Percentiles rank a stretch among this genome's conserved stretches.
phyloP scores from a whole-genome alignment of 345 rosid genomes.

The Bruguiera parviflora region DNA sequence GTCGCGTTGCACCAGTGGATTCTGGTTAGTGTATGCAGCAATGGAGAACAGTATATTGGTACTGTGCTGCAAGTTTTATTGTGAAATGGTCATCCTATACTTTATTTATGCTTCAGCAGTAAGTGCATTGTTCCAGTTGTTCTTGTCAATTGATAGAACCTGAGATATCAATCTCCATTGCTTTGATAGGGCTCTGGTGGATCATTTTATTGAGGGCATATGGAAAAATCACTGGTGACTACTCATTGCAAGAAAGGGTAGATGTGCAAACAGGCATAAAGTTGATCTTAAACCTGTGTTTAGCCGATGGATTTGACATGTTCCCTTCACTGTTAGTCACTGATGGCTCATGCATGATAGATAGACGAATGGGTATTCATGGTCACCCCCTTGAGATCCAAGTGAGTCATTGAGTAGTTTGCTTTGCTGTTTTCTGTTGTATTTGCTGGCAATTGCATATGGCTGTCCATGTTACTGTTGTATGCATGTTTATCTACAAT shows the following conservation, averaged over 20 bases:
- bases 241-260: constrained; percentile 73
- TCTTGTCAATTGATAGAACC: constrained; percentile 5
- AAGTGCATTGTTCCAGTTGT: constrained; percentile 1
- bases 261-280: constrained; percentile 88
- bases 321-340: constrained; percentile 82
- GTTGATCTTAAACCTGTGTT: constrained; percentile 66
- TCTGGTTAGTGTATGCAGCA: constrained; percentile 47
- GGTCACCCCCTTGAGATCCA: constrained; percentile 96
- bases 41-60: constrained; percentile 12
- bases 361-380: constrained; percentile 85
- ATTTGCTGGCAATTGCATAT: too few relatives aligned
- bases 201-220: constrained; percentile 79
- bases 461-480: background rate
- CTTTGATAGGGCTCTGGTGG: constrained; percentile 78
- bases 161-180: background rate
- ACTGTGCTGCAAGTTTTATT: too few relatives aligned
- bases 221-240: constrained; percentile 81
- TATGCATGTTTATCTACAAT: background rate
- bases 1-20: constrained; percentile 94
- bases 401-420: constrained; percentile 35
- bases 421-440: background rate
- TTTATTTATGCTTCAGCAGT: too few relatives aligned
- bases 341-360: constrained; percentile 93
- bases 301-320: constrained; percentile 89
- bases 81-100: too few relatives aligned